Evolutionary conservation across 2,329 filamentous ascomycete species (phyloP).

Genomic region (Penicillium nordicum): DNA sequence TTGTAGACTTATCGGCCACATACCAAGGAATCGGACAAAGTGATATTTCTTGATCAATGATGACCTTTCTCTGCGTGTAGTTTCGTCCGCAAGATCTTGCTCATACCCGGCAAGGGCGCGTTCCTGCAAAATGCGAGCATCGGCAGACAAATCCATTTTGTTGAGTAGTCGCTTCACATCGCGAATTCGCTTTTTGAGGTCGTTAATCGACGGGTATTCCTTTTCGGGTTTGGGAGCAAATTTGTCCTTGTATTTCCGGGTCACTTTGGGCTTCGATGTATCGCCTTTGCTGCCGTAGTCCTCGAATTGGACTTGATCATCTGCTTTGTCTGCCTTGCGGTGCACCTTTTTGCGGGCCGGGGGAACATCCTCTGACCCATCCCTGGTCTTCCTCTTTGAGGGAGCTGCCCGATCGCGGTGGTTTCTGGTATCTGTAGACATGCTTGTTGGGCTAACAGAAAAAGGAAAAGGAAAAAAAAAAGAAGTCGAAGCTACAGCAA

Average conservation of each 20-base stretch:
- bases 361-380: constrained; percentile 25
- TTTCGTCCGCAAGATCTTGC: constrained; percentile 52
- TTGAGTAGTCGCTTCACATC: constrained; percentile 54
- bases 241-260: constrained; percentile 21
- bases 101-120: constrained; percentile 56
- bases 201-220: constrained; percentile 42
- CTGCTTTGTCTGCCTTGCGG: constrained; percentile 11
- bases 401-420: constrained; percentile 17
- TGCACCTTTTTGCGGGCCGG: constrained; percentile 27
- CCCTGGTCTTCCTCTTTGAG: constrained; percentile 30
- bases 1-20: constrained; percentile 1
- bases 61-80: constrained; percentile 48
- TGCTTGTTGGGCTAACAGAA: constrained; percentile 7
- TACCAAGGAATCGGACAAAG: constrained; percentile 63
- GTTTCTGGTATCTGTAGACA: constrained; percentile 13
- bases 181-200: constrained; percentile 56
- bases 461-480: neutral
- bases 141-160: constrained; percentile 50
- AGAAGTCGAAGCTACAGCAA: constrained; percentile 3
- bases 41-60: constrained; percentile 62
- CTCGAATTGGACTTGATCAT: constrained; percentile 12
- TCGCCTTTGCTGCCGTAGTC: constrained; percentile 12
- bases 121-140: constrained; percentile 57
- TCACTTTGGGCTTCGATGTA: constrained; percentile 6
- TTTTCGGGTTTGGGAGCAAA: constrained; percentile 24